phyloP scores from a whole-genome alignment of 1,139 yeast genomes.

The Blastobotrys petasosporus region DNA sequence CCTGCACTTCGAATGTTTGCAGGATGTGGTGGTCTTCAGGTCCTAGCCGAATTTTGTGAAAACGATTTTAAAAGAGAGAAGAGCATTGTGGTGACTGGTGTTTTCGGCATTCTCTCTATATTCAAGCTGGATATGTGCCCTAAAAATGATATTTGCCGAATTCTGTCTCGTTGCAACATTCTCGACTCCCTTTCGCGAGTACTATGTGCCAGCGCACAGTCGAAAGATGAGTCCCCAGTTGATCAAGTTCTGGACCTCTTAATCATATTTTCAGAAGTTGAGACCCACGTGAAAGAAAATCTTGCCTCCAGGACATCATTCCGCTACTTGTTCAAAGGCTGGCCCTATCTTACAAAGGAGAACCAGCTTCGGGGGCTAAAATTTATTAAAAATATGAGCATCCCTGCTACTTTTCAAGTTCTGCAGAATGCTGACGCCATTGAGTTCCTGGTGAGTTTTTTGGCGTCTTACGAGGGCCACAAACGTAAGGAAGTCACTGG shows the following conservation, averaged over 20 bases:
- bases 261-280: constrained; percentile 32
- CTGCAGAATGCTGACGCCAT: constrained; percentile 31
- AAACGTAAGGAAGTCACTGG: constrained; percentile 20
- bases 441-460: constrained; percentile 27
- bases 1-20: constrained; percentile 46
- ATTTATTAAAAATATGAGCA: constrained; percentile 31
- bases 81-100: constrained; percentile 43
- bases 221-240: background rate
- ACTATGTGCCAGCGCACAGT: constrained; percentile 8
- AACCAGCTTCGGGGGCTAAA: constrained; percentile 27
- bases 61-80: constrained; percentile 48
- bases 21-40: constrained; percentile 51
- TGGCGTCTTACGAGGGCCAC: constrained; percentile 18
- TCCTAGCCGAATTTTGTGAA: constrained; percentile 47
- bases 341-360: constrained; percentile 14
- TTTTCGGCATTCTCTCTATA: constrained; percentile 42
- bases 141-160: constrained; percentile 51
- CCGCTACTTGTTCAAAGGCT: constrained; percentile 21
- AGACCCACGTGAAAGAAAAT: constrained; percentile 28
- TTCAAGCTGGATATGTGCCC: constrained; percentile 42
- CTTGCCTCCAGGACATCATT: constrained; percentile 23
- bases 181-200: constrained; percentile 10
- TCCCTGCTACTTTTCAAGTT: constrained; percentile 23
- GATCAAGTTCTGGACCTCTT: constrained; percentile 11
- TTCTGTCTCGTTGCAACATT: constrained; percentile 27